Percentiles rank a stretch among this genome's conserved stretches.
phyloP scores from a whole-genome alignment of 179 eudicot genomes.

The Silene noctiflora region DNA sequence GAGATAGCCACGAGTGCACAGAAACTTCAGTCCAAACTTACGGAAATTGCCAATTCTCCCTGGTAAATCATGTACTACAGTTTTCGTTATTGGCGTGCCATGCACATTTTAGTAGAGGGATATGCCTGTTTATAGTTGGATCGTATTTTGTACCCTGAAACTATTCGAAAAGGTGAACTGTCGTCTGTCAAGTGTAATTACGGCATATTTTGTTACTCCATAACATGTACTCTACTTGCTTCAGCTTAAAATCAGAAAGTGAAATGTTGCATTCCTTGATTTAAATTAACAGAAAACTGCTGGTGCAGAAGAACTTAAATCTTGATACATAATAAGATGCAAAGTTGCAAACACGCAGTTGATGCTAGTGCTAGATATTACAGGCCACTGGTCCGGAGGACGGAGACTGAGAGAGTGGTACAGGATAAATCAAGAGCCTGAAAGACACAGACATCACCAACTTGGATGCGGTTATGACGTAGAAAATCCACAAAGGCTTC shows the following conservation, averaged over 20 bases:
- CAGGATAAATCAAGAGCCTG: neutral
- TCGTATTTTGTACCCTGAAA: too few relatives aligned
- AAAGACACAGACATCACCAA: slow-evolving; percentile 14
- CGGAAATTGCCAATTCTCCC: slow-evolving; percentile 1
- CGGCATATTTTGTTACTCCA: neutral
- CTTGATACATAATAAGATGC: too few relatives aligned
- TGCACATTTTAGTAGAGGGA: neutral
- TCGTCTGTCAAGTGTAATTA: neutral
- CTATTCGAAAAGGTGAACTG: neutral
- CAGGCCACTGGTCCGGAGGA: neutral
- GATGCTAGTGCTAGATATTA: too few relatives aligned
- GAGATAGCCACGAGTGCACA: too few relatives aligned
- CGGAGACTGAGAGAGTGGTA: neutral
- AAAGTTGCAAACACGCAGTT: too few relatives aligned
- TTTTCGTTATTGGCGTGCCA: neutral
- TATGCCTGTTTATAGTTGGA: neutral
- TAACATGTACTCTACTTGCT: too few relatives aligned
- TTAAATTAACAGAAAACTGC: too few relatives aligned
- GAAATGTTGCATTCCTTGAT: too few relatives aligned
- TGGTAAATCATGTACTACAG: neutral
- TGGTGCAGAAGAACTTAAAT: too few relatives aligned
- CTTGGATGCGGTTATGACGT: neutral
- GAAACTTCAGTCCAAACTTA: neutral
- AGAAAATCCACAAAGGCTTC: neutral
- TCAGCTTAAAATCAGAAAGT: too few relatives aligned